These are phyloP conservation scores for Paramecium tetraurelia DNA, from an alignment of 73 alveolate genomes.

Conservation along the genomic window DNA sequence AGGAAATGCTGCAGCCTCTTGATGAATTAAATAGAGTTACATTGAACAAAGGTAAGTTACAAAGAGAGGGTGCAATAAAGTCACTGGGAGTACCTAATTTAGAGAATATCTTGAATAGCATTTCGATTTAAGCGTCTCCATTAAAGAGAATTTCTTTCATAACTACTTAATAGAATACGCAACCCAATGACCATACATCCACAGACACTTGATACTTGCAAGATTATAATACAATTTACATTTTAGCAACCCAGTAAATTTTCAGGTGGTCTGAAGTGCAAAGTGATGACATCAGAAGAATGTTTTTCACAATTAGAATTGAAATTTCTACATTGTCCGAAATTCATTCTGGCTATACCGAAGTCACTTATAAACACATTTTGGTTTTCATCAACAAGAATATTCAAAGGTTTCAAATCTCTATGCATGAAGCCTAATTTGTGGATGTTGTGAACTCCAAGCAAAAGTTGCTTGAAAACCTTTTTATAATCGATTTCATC, in stretches of 20 bases:
- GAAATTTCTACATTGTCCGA: not conserved
- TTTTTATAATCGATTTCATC: not conserved
- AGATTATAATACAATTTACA: not conserved
- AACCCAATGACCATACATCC: constrained; percentile 28
- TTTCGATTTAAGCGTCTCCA: constrained; percentile 12
- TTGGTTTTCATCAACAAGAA: not conserved
- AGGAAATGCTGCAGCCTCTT: not conserved
- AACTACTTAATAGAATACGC: not conserved
- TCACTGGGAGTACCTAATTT: constrained; percentile 9
- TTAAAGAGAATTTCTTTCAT: not conserved
- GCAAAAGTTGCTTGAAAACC: not conserved
- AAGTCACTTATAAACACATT: constrained; percentile 8
- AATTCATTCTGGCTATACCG: not conserved
- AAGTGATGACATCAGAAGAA: not conserved
- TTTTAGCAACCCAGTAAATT: not conserved
- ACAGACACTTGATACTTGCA: not conserved
- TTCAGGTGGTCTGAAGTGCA: constrained; percentile 26
- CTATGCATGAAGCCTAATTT: constrained; percentile 8
- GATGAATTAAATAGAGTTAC: not conserved
- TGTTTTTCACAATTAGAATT: not conserved
- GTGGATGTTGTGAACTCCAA: not conserved
- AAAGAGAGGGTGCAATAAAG: constrained; percentile 29
- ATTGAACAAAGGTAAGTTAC: not conserved
- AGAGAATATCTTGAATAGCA: constrained; percentile 15
- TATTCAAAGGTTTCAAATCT: constrained; percentile 33